These are phyloP conservation scores for Paecilomyces sp. DNA, from an alignment of 2,329 filamentous ascomycete species.

Conservation along the genomic window DNA sequence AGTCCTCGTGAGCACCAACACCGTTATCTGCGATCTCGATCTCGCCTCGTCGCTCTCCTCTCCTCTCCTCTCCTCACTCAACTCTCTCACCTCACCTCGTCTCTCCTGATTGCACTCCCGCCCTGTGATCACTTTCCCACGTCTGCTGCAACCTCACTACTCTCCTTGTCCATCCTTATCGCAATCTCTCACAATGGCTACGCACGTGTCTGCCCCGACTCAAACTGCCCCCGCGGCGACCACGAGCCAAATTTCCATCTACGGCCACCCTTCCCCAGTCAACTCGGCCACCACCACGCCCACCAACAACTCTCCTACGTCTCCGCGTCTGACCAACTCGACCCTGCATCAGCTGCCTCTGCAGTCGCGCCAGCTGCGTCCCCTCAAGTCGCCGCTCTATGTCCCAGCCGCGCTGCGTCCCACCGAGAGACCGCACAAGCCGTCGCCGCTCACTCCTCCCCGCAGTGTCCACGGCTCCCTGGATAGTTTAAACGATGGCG, in stretches of 20 bases:
- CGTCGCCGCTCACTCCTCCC: constrained; percentile 41
- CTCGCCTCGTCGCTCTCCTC: too few species aligned
- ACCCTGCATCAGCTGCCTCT: constrained; percentile 29
- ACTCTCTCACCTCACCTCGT: background rate
- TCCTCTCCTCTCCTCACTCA: too few species aligned
- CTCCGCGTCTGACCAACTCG: constrained; percentile 39
- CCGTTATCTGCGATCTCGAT: too few species aligned
- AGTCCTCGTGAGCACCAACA: too few species aligned
- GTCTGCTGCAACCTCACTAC: background rate
- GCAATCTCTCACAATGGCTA: constrained; percentile 5
- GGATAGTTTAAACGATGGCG: constrained; percentile 36
- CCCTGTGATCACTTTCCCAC: too few species aligned
- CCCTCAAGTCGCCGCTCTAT: constrained; percentile 54
- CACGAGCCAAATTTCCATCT: constrained; percentile 27
- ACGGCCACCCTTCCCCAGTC: constrained; percentile 36
- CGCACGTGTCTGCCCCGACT: constrained; percentile 15
- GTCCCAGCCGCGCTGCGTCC: constrained; percentile 57
- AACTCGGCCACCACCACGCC: constrained; percentile 45
- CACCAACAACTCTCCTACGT: constrained; percentile 47
- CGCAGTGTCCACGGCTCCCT: constrained; percentile 51
- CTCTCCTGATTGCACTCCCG: background rate
- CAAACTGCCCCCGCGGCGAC: constrained; percentile 8
- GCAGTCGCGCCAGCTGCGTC: constrained; percentile 51
- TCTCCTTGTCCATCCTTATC: background rate
- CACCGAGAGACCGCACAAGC: constrained; percentile 46